Base-by-base conservation (phyloP, 352 stramenopile genomes). In the Pythium apleroticum region DNA sequence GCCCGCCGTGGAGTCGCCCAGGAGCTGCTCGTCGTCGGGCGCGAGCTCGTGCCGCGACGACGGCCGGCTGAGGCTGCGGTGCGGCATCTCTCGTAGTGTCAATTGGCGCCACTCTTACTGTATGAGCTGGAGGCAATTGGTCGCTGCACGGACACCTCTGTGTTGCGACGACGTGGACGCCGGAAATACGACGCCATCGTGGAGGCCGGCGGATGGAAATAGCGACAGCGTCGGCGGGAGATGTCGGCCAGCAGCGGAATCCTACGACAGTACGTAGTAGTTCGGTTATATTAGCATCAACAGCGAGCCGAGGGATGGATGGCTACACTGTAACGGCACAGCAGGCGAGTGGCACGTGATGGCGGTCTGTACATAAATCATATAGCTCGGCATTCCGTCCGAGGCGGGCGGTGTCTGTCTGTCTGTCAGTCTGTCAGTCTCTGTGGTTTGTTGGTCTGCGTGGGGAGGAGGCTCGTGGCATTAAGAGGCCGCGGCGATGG, bases 351-450 rank as follows among this genome's bases (percentile, higher is more conserved):
- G n/a, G n/a, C n/a, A n/a, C n/a, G n/a, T n/a, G n/a, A n/a, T n/a
- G n/a, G n/a, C 39, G 19, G 39, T 50, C 8, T 50, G 43, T 50
- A 50, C 43, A 50, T 50, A 50, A 50, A 50, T 50, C 43, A 50
- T 50, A 50, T 28, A 50, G 43, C 43, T 27, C 43, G 43, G 43
- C 43, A 50, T 50, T 41, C 33, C 33, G 33, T 41, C 43, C n/a
- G 43, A 50, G 43, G n/a, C 43, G 43, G n/a, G 43, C 43, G 43
- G 43, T 28, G 2, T 33, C 20, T 53, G n/a, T 53, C n/a, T 30
- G 20, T 52, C 45, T 52, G 20, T 52, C 45, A 31, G 20, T 52
- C 45, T n/a, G n/a, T 27, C 43, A 27, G 43, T 50, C 43, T 24
- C 19, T 50, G 43, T 45, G 37, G 37, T 45, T 3, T 45, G 12